phyloP scores from a whole-genome alignment of 139 green algal genomes.

The Volvox africanus region DNA sequence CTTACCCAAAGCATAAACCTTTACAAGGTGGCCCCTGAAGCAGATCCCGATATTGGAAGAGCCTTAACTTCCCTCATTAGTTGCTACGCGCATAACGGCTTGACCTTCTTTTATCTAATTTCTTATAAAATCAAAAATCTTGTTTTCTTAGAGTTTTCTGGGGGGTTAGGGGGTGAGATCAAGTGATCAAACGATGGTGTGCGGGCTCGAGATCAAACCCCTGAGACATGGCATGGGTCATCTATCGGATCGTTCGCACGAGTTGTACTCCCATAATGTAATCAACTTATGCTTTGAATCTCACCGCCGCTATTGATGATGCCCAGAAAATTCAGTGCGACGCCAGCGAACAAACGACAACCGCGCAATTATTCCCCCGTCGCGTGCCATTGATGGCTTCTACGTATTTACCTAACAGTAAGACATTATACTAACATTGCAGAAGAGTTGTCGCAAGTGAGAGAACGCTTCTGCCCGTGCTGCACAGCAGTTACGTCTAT shows the following conservation, averaged over 20 bases:
- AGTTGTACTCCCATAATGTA: too few species aligned
- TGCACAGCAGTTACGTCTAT: not conserved
- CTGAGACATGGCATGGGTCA: too few species aligned
- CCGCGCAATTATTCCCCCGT: not conserved
- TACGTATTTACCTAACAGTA: not conserved
- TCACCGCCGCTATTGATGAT: not conserved
- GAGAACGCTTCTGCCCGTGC: not conserved
- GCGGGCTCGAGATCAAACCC: too few species aligned
- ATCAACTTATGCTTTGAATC: not conserved
- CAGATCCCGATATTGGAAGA: too few species aligned
- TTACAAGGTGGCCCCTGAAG: too few species aligned
- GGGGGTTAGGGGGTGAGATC: not conserved
- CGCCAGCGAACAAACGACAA: not conserved
- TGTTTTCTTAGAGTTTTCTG: constrained; percentile 28
- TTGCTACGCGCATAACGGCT: too few species aligned
- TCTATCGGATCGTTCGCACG: too few species aligned
- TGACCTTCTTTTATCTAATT: too few species aligned
- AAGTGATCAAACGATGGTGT: not conserved
- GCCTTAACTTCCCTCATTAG: too few species aligned
- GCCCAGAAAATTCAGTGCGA: not conserved
- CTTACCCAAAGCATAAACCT: too few species aligned
- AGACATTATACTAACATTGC: not conserved
- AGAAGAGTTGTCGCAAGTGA: too few species aligned
- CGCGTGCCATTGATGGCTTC: not conserved
- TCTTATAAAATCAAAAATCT: too few species aligned